Percentiles rank a stretch among this genome's conserved stretches.
phyloP scores from a whole-genome alignment of 2,329 filamentous ascomycete genomes.

The Fusarium lyarnte region DNA sequence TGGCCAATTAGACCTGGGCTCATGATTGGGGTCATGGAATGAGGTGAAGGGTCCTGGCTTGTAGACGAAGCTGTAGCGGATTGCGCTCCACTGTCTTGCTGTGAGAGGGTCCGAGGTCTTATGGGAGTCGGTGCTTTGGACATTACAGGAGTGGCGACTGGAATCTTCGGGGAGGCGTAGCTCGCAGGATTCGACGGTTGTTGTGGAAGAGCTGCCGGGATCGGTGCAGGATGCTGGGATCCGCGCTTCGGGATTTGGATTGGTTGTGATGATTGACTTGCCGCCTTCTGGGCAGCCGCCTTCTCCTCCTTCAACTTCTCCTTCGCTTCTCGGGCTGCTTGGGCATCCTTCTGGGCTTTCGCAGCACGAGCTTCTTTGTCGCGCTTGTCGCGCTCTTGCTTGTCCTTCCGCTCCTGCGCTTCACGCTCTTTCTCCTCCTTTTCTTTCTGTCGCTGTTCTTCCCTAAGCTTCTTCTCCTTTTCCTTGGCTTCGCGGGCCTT shows the following conservation, averaged over 20 bases:
- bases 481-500: conserved; percentile 71
- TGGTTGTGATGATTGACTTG: conserved; percentile 50
- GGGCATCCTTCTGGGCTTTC: conserved; percentile 68
- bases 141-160: conserved; percentile 80
- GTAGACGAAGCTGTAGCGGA: conserved; percentile 57
- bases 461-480: conserved; percentile 85
- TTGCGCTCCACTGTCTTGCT: conserved; percentile 77
- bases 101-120: conserved; percentile 79
- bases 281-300: conserved; percentile 47
- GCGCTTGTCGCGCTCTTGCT: conserved; percentile 70
- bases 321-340: conserved; percentile 58
- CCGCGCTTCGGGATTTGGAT: conserved; percentile 51
- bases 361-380: conserved; percentile 66
- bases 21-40: conserved; percentile 70
- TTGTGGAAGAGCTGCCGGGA: conserved; percentile 64
- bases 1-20: conserved; percentile 72
- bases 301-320: conserved; percentile 76
- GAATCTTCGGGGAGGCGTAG: conserved; percentile 81
- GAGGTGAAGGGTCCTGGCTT: conserved; percentile 68
- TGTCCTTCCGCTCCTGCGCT: conserved; percentile 68
- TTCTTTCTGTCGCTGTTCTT: conserved; percentile 82
- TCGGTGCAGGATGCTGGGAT: conserved; percentile 52
- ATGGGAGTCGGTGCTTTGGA: conserved; percentile 85
- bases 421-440: conserved; percentile 79
- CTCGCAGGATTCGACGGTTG: conserved; percentile 66